These are phyloP conservation scores for Trichothecium roseum DNA, from an alignment of 2,329 filamentous ascomycete genomes.

Conservation along the genomic window DNA sequence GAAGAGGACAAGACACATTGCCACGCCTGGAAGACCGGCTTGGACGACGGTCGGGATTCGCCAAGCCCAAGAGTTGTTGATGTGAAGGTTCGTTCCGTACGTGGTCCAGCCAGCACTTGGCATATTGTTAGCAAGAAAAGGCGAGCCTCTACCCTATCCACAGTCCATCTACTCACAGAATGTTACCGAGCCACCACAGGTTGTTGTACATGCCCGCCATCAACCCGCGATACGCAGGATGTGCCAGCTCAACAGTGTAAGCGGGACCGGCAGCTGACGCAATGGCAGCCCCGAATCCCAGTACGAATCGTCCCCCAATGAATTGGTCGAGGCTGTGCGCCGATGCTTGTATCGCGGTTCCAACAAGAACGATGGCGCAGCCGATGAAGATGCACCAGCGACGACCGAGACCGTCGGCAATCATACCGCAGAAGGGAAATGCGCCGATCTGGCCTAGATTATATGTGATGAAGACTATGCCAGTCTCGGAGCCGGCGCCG, in stretches of 20 bases:
- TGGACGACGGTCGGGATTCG: conserved; percentile 46
- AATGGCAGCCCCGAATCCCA: conserved; percentile 49
- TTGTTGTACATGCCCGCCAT: conserved; percentile 7
- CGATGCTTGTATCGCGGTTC: conserved; percentile 11
- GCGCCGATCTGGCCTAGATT: conserved; percentile 36
- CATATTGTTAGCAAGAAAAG: background rate
- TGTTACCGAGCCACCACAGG: conserved; percentile 7
- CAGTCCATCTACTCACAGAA: conserved; percentile 3
- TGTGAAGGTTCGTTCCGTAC: conserved; percentile 22
- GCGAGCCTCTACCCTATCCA: background rate
- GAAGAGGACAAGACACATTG: conserved; percentile 47
- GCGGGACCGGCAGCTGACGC: conserved; percentile 49
- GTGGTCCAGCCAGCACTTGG: conserved; percentile 37
- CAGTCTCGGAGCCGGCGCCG: conserved; percentile 32
- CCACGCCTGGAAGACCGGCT: conserved; percentile 41
- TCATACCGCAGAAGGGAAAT: conserved; percentile 1
- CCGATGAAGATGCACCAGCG: conserved; percentile 42
- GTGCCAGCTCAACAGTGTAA: conserved; percentile 52
- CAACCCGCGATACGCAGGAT: conserved; percentile 50
- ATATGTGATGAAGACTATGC: conserved; percentile 34
- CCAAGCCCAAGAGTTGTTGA: conserved; percentile 38
- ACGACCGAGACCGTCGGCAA: conserved; percentile 31
- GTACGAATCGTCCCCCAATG: conserved; percentile 41
- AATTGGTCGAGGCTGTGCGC: conserved; percentile 37
- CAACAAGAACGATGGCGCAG: conserved; percentile 35